Base-by-base conservation (phyloP, 257 asterid genomes). In the Scutellaria barbata region DNA sequence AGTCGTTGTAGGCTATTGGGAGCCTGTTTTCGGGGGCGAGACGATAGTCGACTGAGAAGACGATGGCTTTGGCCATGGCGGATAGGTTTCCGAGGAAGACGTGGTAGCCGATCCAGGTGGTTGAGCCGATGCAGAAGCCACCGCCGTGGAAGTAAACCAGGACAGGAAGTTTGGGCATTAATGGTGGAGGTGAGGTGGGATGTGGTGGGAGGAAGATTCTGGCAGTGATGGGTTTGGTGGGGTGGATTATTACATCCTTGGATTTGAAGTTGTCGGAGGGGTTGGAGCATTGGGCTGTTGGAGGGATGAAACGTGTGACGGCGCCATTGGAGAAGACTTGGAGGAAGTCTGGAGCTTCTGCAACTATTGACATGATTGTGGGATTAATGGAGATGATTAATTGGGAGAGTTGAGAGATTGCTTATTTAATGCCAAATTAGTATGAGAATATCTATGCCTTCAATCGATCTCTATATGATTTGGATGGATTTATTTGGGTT, bases 71-170 rank as follows among this genome's bases (percentile, higher is more conserved):
- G 22, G 93, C 85, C 0, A 67, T 25, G 16, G 81, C 78, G 3
- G 96, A 78, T 12, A 88, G 75, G 74, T 84, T 85, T 4, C 86
- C 90, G 1, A 92, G 77, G 85, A n/a, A n/a, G n/a, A n/a, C n/a
- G n/a, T n/a, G n/a, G n/a, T n/a, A n/a, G n/a, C n/a, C n/a, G n/a
- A n/a, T n/a, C n/a, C n/a, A n/a, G n/a, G n/a, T n/a, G n/a, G n/a
- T n/a, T n/a, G n/a, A n/a, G n/a, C n/a, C n/a, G n/a, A n/a, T n/a
- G n/a, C n/a, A n/a, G n/a, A n/a, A n/a, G n/a, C n/a, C n/a, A n/a
- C n/a, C n/a, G n/a, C 98, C 98, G 56, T 92, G 98, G 84, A 92
- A 92, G 54, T 92, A 88, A 50, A 87, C 83, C 54, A 92, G 17
- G 58, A 87, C 64, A 0, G 96, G 92, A 51, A 87, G 81, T 1